Conservation (phyloP, 108 stramenopile species). For the Craspedostauros australis region DNA sequence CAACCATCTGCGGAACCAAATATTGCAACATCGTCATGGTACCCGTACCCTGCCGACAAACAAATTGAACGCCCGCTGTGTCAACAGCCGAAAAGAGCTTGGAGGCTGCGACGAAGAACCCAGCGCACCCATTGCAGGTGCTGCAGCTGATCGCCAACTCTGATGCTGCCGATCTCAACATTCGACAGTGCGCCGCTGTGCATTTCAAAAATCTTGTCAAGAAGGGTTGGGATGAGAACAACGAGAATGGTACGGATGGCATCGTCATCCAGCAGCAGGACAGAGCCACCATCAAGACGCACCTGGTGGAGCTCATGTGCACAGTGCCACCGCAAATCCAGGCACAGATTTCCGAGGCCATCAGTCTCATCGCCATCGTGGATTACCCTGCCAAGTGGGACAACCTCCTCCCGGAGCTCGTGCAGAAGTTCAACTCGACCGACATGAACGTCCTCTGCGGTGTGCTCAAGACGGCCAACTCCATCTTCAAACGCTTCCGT, state of each 20-base stretch:
- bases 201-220: constrained; percentile 97
- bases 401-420: constrained; percentile 85
- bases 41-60: too few species aligned
- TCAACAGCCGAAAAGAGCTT: constrained; percentile 60
- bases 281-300: constrained; percentile 81
- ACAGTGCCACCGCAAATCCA: constrained; percentile 86
- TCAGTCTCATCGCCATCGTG: constrained; percentile 85
- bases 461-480: constrained; percentile 92
- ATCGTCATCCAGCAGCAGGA: constrained; percentile 56
- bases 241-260: constrained; percentile 39
- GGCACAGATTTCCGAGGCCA: constrained; percentile 87
- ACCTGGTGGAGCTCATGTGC: constrained; percentile 96
- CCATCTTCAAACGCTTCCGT: constrained; percentile 92
- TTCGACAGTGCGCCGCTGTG: constrained; percentile 88
- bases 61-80: too few species aligned
- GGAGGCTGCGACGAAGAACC: constrained; percentile 28
- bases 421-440: constrained; percentile 56
- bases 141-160: constrained; percentile 54
- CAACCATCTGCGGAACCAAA: too few species aligned
- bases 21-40: too few species aligned
- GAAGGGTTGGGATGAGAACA: constrained; percentile 88
- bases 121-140: constrained; percentile 54
- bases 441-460: constrained; percentile 84
- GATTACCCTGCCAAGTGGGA: constrained; percentile 97
- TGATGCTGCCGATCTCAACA: constrained; percentile 19